Conservation (phyloP, 1,139 yeast genomes). For the Ogataea hybrid region DNA sequence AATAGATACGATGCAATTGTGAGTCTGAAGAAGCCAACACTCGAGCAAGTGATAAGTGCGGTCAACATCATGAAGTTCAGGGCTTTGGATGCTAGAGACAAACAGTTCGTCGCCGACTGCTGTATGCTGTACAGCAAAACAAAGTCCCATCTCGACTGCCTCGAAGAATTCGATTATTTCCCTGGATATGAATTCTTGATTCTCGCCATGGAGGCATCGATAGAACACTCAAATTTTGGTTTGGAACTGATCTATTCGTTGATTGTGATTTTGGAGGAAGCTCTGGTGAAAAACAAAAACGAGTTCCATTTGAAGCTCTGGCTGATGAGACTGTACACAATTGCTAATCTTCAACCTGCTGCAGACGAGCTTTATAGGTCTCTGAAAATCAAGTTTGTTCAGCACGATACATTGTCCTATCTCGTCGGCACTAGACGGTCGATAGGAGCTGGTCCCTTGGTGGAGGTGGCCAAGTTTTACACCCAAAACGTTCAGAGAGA, state of each 20-base stretch:
- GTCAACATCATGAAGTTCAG: slow-evolving; percentile 54
- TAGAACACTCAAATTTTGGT: slow-evolving; percentile 13
- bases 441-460: slow-evolving; percentile 21
- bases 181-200: slow-evolving; percentile 64
- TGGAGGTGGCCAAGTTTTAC: slow-evolving; percentile 41
- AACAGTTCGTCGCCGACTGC: slow-evolving; percentile 22
- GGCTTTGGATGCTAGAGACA: slow-evolving; percentile 21
- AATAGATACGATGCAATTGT: background rate
- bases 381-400: slow-evolving; percentile 72
- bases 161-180: slow-evolving; percentile 59
- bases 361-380: slow-evolving; percentile 51
- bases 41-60: slow-evolving; percentile 38
- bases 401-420: slow-evolving; percentile 72
- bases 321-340: slow-evolving; percentile 64
- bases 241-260: slow-evolving; percentile 31
- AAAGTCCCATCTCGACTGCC: slow-evolving; percentile 31
- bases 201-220: slow-evolving; percentile 40
- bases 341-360: slow-evolving; percentile 52
- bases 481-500: slow-evolving; percentile 48
- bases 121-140: slow-evolving; percentile 23
- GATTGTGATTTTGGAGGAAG: slow-evolving; percentile 46
- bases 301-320: slow-evolving; percentile 70
- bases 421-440: slow-evolving; percentile 46
- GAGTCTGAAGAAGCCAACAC: slow-evolving; percentile 17
- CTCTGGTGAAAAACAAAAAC: slow-evolving; percentile 50